Base-by-base conservation (phyloP, 768 basidiomycete species). In the Tricholoma sp. region DNA sequence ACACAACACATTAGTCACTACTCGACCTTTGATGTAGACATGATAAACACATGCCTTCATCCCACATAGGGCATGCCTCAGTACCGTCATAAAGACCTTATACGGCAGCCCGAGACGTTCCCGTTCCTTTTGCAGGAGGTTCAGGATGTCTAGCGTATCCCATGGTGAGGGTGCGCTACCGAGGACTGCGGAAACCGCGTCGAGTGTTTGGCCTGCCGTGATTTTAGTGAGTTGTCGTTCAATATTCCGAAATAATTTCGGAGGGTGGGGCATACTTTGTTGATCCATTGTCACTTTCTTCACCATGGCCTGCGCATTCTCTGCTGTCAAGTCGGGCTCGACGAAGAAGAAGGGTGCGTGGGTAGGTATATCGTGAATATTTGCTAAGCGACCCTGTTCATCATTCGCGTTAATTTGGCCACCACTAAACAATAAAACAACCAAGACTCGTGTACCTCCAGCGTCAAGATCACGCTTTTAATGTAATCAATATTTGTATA, bases 11-110 rank as follows among this genome's bases (percentile, higher is more conserved):
- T 45, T 24, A 35, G 57, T 5, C 54, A 29, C 16, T 31, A 29
- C 52, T 31, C 22, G 3, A 27, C 24, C 19, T 22, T 9, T 47
- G 35, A 22, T 16, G 12, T 50, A 35, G 0, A 27, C n/a, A 7
- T 16, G 12, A 39, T 39, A 21, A 37, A 21, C 19, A 65, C 79
- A n/a, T 56, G 88, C 94, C 83, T 90, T 93, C 74, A 84, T 82
- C 2, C 86, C 94, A 1, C 88, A 94, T 62, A 97, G 67, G 3
- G 88, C 89, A 66, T 90, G 83, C 53, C 95, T 73, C 52, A 96
- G 69, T 0, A 83, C 79, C 1, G 80, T 86, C 84, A 94, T 86
- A 62, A 91, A 83, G 19, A 73, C 62, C 52, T 81, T 86, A 45
- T 71, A 71, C 52, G 77, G 72, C 11, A 81, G 56, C 2, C 68